Evolutionary conservation across 371 early-diverging fungal species (phyloP).

Genomic region (Lichtheimia ornata): DNA sequence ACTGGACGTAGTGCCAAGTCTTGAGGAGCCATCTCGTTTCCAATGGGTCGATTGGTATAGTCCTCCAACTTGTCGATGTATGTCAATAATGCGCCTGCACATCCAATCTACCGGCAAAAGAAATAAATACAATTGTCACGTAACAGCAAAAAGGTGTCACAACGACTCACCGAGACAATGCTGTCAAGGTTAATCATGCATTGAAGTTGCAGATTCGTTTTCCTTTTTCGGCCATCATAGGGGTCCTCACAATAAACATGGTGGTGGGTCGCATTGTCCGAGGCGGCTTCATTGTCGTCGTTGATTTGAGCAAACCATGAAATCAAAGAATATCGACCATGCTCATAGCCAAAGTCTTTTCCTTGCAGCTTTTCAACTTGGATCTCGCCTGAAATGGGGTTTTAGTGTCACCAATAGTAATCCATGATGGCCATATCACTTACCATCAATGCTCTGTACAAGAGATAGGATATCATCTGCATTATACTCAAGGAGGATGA

Average conservation of each 20-base stretch:
- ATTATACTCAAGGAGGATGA: constrained; percentile 33
- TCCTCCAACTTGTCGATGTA: constrained; percentile 41
- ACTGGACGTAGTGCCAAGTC: constrained; percentile 20
- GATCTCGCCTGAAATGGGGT: constrained; percentile 8
- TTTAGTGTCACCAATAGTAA: neutral
- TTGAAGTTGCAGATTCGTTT: constrained; percentile 54
- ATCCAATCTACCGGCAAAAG: constrained; percentile 50
- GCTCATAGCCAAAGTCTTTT: constrained; percentile 56
- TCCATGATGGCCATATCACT: neutral
- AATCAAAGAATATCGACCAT: constrained; percentile 40
- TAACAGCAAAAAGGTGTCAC: too few relatives aligned
- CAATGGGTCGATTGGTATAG: constrained; percentile 15
- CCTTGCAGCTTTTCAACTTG: constrained; percentile 43
- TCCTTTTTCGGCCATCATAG: constrained; percentile 36
- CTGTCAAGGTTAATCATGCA: constrained; percentile 56
- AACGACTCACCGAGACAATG: constrained; percentile 24
- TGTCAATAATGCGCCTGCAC: constrained; percentile 63
- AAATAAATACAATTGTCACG: neutral
- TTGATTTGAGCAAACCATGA: constrained; percentile 20
- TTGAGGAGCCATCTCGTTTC: constrained; percentile 5
- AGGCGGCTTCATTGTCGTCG: neutral
- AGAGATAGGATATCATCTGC: constrained; percentile 26
- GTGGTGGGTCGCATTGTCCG: neutral
- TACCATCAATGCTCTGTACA: neutral
- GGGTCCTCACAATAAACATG: constrained; percentile 2